Evolutionary conservation across 2,329 filamentous ascomycete genomes (phyloP), one percentile per base, ranked within the genome.

Genomic region (Lasiodiplodia theobromae): DNA sequence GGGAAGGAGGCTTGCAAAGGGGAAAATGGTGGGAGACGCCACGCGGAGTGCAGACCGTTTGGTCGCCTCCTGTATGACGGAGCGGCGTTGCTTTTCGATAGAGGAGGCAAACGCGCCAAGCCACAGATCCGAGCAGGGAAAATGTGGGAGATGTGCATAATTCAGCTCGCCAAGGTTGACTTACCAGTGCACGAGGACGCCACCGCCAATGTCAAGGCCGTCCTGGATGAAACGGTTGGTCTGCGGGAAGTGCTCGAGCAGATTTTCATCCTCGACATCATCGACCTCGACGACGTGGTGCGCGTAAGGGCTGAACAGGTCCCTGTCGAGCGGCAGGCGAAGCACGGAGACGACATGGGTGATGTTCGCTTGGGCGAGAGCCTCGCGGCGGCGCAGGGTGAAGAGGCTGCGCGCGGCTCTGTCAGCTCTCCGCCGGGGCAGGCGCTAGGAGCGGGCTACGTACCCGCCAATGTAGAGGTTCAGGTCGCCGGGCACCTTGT

Each of bases 301-400:
- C 71, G 89, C 82, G 77, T 89, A 93, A 52, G 86, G 83, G 71
- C 87, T 84, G 75, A 88, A 89, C 51, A 86, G 84, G 69, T 82
- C 82, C 72, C 85, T 80, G 73, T 87, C 83, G 60, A 87, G 80
- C 53, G 87, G 85, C 73, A 91, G 86, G 57, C 88, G 87, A 70
- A 95, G 80, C 51, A 96, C 92, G 4, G 94, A 97, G n/a, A 98
- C 85, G 37, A 98, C 87, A 80, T 97, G 94, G 2, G 94, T 97
- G 78, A 99, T 93, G 72, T 90, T 89, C 72, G 89, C 88, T 71
- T 91, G 87, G 71, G 87, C 82, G 60, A 98, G 85, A 44, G 89
- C 86, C 66, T 90, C 86, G 70, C 89, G 89, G 70, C 91, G 89
- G 69, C 90, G 89, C 71, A 97, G 83, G 52, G 91, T 89, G 82